Percentiles rank a stretch among this genome's conserved stretches.
These are phyloP conservation scores for Saururus chinensis DNA, from an alignment of 164 flowering plant genomes.

Conservation along the genomic window DNA sequence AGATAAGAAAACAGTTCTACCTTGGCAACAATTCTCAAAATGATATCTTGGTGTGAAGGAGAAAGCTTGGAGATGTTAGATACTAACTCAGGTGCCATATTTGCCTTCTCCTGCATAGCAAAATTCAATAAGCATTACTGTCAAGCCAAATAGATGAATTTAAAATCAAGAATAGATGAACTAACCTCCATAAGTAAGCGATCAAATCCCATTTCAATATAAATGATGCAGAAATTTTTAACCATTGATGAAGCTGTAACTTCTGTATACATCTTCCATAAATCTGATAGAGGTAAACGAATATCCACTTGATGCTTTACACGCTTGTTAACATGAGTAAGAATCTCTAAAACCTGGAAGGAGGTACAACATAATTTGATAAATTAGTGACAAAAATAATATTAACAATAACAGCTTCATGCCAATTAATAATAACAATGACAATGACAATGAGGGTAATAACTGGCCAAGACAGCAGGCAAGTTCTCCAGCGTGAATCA, in stretches of 20 bases:
- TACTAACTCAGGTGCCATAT: slow-evolving; percentile 53
- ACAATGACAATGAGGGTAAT: background rate
- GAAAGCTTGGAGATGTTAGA: slow-evolving; percentile 68
- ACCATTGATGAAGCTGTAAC: slow-evolving; percentile 59
- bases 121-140: background rate
- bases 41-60: slow-evolving; percentile 73
- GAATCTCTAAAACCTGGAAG: slow-evolving; percentile 75
- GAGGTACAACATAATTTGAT: background rate
- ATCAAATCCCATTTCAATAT: slow-evolving; percentile 94
- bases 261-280: slow-evolving; percentile 67
- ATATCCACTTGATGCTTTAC: slow-evolving; percentile 74
- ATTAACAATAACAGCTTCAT: background rate
- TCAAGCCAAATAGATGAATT: background rate
- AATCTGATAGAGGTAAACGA: slow-evolving; percentile 62
- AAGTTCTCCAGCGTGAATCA: no score
- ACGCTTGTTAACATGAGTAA: slow-evolving; percentile 90
- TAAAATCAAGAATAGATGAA: slow-evolving; percentile 1
- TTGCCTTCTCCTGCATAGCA: slow-evolving; percentile 54
- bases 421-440: background rate
- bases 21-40: slow-evolving; percentile 56
- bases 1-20: slow-evolving; percentile 18
- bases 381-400: no score
- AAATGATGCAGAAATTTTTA: slow-evolving; percentile 78
- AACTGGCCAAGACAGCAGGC: no score
- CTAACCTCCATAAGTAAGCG: slow-evolving; percentile 56